Percentiles rank a stretch among this genome's conserved stretches.
phyloP scores from a whole-genome alignment of 805 yeast species.

The Candida dendrica region DNA sequence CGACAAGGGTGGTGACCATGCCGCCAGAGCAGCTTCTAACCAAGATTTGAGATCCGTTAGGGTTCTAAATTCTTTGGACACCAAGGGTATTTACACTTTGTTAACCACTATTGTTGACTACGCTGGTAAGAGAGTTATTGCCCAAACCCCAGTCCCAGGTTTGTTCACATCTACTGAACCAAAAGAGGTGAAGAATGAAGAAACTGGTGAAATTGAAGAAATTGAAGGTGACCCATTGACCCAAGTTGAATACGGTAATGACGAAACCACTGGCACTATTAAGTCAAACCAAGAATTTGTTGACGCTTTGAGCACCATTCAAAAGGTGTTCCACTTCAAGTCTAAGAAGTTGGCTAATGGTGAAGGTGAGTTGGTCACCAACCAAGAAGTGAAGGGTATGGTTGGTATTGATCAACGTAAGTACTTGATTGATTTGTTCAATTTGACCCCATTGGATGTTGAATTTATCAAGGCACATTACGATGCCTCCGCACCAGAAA shows the following conservation, averaged over 20 bases:
- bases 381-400: constrained; percentile 80
- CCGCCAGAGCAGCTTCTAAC: constrained; percentile 71
- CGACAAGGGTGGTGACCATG: constrained; percentile 71
- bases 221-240: constrained; percentile 22
- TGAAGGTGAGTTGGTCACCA: constrained; percentile 47
- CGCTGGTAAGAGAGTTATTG: constrained; percentile 79
- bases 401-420: constrained; percentile 78
- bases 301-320: constrained; percentile 48
- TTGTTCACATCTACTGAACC: constrained; percentile 33
- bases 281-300: constrained; percentile 46
- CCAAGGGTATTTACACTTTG: constrained; percentile 58
- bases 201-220: constrained; percentile 29
- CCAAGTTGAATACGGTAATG: constrained; percentile 54
- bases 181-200: constrained; percentile 30
- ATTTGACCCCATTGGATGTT: constrained; percentile 80
- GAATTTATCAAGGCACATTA: constrained; percentile 59
- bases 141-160: constrained; percentile 97
- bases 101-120: constrained; percentile 85
- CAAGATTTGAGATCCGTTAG: constrained; percentile 75
- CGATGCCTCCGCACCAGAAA: constrained; percentile 29
- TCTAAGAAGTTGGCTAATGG: constrained; percentile 46
- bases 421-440: constrained; percentile 77
- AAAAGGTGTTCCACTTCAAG: constrained; percentile 74
- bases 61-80: constrained; percentile 58
- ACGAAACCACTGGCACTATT: constrained; percentile 49